Conservation (phyloP, 805 yeast genomes). For the Pichia scutulata region DNA sequence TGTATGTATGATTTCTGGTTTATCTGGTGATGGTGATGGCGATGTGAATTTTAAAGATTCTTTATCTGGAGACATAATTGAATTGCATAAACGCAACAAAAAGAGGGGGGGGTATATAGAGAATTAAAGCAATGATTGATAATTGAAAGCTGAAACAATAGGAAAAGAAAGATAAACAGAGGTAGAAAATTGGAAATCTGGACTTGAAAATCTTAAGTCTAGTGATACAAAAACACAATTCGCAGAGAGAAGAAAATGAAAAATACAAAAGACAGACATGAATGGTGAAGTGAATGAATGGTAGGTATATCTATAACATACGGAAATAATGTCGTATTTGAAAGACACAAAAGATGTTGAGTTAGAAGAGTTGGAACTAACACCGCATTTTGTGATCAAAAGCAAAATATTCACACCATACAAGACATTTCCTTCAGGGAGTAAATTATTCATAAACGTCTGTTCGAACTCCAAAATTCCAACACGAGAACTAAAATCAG, state of each 20-base stretch:
- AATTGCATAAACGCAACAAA: neutral
- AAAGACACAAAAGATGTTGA: neutral
- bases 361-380: slow-evolving; percentile 33
- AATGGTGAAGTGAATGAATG: too few species aligned
- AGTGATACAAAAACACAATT: too few species aligned
- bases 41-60: neutral
- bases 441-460: slow-evolving; percentile 73
- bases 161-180: neutral
- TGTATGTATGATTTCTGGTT: neutral
- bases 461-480: slow-evolving; percentile 66
- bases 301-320: too few species aligned
- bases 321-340: neutral
- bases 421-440: slow-evolving; percentile 25
- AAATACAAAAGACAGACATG: neutral
- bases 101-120: neutral
- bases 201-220: too few species aligned
- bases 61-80: neutral
- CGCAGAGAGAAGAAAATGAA: too few species aligned
- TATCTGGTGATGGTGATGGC: neutral
- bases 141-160: neutral
- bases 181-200: neutral
- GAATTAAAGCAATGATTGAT: too few species aligned
- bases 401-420: slow-evolving; percentile 39
- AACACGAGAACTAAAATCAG: slow-evolving; percentile 11
- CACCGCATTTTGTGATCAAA: slow-evolving; percentile 69